A percentile compares a stretch with the other conserved stretches of the same genome.
Evolutionary conservation across 1,284 basidiomycete species (phyloP).

Genomic region (Omphalotus olearius): DNA sequence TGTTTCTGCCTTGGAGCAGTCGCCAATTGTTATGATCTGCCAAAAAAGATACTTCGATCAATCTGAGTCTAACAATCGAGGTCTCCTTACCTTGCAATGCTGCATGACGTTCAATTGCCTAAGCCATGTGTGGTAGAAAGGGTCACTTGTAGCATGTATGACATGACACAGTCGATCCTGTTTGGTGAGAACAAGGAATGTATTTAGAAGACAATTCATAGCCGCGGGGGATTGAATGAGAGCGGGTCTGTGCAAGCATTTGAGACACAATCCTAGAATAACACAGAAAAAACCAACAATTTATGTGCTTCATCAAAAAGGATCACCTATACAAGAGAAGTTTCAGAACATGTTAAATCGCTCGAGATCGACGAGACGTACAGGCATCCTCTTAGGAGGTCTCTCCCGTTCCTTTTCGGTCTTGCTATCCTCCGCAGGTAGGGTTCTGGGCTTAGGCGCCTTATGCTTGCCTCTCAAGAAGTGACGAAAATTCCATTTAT

Average conservation of each 20-base stretch:
- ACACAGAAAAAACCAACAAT: slow-evolving; percentile 41
- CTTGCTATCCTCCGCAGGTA: slow-evolving; percentile 21
- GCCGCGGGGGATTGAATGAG: slow-evolving; percentile 72
- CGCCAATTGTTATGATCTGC: slow-evolving; percentile 74
- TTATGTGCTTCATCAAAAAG: slow-evolving; percentile 84
- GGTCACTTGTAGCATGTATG: slow-evolving; percentile 79
- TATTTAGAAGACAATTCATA: slow-evolving; percentile 79
- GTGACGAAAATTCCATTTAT: slow-evolving; percentile 29
- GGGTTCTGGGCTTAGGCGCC: neutral
- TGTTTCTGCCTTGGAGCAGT: slow-evolving; percentile 69
- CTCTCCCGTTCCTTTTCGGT: slow-evolving; percentile 25
- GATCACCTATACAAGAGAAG: slow-evolving; percentile 39
- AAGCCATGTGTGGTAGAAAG: slow-evolving; percentile 81
- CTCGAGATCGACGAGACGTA: slow-evolving; percentile 20
- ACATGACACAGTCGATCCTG: slow-evolving; percentile 80
- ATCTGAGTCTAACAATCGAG: neutral
- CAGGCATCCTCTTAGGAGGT: slow-evolving; percentile 66
- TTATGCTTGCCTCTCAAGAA: slow-evolving; percentile 2
- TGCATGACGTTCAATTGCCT: slow-evolving; percentile 73
- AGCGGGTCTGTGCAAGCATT: slow-evolving; percentile 43
- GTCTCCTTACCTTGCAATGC: slow-evolving; percentile 61
- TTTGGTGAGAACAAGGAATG: slow-evolving; percentile 81
- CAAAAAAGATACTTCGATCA: neutral
- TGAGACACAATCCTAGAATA: slow-evolving; percentile 8
- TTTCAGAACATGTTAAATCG: slow-evolving; percentile 2